phyloP scores from a whole-genome alignment of 2,329 filamentous ascomycete species.

The Orbilia brochopaga region DNA sequence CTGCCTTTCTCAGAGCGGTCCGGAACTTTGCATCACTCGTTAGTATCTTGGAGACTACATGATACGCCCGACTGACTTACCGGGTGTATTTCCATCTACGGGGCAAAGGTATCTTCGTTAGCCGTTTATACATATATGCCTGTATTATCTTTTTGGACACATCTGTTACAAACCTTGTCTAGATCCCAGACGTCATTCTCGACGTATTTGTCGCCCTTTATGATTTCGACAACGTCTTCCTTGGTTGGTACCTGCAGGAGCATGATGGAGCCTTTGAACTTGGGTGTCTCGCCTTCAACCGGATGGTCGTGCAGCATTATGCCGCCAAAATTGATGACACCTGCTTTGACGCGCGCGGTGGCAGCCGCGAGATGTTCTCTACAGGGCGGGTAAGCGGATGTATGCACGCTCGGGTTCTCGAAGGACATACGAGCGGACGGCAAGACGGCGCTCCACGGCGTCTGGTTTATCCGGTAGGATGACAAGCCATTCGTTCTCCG shows the following conservation, averaged over 20 bases:
- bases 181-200: slow-evolving; percentile 48
- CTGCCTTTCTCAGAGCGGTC: slow-evolving; percentile 33
- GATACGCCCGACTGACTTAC: slow-evolving; percentile 5
- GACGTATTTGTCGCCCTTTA: slow-evolving; percentile 40
- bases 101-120: neutral
- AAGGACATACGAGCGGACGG: slow-evolving; percentile 30
- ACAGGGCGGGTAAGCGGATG: neutral
- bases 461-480: slow-evolving; percentile 46
- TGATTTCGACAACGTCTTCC: slow-evolving; percentile 38
- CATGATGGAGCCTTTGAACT: slow-evolving; percentile 47
- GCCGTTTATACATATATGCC: neutral
- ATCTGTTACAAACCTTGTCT: slow-evolving; percentile 22
- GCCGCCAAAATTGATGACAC: slow-evolving; percentile 42
- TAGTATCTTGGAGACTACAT: neutral
- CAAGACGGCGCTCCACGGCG: slow-evolving; percentile 37
- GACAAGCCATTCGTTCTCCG: slow-evolving; percentile 49
- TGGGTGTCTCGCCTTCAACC: slow-evolving; percentile 38
- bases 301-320: slow-evolving; percentile 44
- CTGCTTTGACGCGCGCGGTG: slow-evolving; percentile 11
- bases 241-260: slow-evolving; percentile 27
- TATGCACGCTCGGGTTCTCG: no score
- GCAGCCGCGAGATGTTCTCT: slow-evolving; percentile 41
- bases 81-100: slow-evolving; percentile 37
- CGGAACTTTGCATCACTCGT: slow-evolving; percentile 20
- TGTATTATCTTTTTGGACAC: neutral